A percentile compares a stretch with the other conserved stretches of the same genome.
Evolutionary conservation across 2,329 filamentous ascomycete genomes (phyloP).

Genomic region (Calonectria pauciramosa): DNA sequence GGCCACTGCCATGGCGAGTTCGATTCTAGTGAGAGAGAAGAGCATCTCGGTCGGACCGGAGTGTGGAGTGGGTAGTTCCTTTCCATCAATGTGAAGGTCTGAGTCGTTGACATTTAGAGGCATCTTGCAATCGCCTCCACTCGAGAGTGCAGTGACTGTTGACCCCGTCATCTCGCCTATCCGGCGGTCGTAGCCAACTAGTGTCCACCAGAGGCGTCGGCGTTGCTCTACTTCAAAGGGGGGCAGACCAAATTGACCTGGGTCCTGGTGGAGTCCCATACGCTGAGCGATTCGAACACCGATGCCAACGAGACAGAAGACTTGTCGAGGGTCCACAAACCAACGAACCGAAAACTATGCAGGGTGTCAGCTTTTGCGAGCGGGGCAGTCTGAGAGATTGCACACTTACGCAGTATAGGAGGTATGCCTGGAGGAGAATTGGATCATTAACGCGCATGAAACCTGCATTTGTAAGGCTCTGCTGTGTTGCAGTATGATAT

Average conservation of each 20-base stretch:
- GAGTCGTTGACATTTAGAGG: slow-evolving; percentile 74
- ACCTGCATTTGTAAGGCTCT: slow-evolving; percentile 75
- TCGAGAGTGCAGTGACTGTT: slow-evolving; percentile 68
- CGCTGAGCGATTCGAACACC: slow-evolving; percentile 77
- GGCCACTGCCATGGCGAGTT: slow-evolving; percentile 68
- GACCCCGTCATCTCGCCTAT: slow-evolving; percentile 76
- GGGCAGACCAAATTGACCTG: slow-evolving; percentile 63
- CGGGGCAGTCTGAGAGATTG: background rate
- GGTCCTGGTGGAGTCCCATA: slow-evolving; percentile 77
- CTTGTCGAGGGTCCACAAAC: slow-evolving; percentile 68
- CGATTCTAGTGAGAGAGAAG: slow-evolving; percentile 69
- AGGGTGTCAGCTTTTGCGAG: slow-evolving; percentile 9
- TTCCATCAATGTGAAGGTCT: slow-evolving; percentile 70
- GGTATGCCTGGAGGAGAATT: slow-evolving; percentile 75
- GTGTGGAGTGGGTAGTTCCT: slow-evolving; percentile 64
- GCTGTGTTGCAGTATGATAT: slow-evolving; percentile 71
- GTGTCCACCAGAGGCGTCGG: slow-evolving; percentile 81
- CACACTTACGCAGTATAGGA: slow-evolving; percentile 74
- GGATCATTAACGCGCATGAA: slow-evolving; percentile 77
- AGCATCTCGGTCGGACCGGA: slow-evolving; percentile 71
- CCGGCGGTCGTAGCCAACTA: slow-evolving; percentile 77
- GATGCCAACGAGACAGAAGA: slow-evolving; percentile 69
- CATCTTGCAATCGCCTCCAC: slow-evolving; percentile 66
- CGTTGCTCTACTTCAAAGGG: slow-evolving; percentile 78
- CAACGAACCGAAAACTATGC: slow-evolving; percentile 62